Base-by-base conservation (phyloP, 176 grass and related monocot genomes). In the Oryza nivara region DNA sequence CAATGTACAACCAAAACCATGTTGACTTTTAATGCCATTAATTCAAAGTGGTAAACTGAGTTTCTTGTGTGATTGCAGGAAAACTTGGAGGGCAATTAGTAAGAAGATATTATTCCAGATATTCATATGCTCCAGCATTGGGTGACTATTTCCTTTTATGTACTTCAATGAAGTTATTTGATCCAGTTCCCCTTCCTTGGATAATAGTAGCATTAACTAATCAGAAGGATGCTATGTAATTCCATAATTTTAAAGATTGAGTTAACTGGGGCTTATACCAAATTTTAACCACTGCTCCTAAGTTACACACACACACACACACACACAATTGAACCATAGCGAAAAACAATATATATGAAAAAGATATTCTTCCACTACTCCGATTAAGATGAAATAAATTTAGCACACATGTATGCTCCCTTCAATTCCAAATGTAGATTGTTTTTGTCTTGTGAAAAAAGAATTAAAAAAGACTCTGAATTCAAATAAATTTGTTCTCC, bases 101-200 rank as follows among this genome's bases (percentile, higher is more conserved):
- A 77, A 72, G 52, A 91, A 81, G 83, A 74, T 74, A 20, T 17
- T 88, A 15, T 80, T 81, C 30, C 80, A 87, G 58, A 82, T 88
- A 67, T 91, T 91, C 63, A 16, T 88, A 67, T 88, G 89, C 85
- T 91, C 85, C 47, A 65, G 84, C 32, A 75, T 88, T 88, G 89
- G 85, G 89, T 88, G 66, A 54, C 68, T 47, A 13, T 44, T 16
- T 22, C n/a, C 22, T n/a, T 19, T 34, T 70, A 54, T 74, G 78
- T 35, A 70, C 3, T 19, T 46, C 64, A 43, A 32, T 74, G 11
- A 56, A 56, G 6, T 56, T 56, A 56, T 56, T 56, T 56, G 20
- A 19, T 56, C 16, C 20, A 56, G 52, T 19, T 1, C 16, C 52
- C 52, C 13, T 15, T 49, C 1, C 46, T 13, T 47, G 15, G 49